Evolutionary conservation across 2,329 filamentous ascomycete genomes (phyloP).

Genomic region (Ceratocystis ficicola): DNA sequence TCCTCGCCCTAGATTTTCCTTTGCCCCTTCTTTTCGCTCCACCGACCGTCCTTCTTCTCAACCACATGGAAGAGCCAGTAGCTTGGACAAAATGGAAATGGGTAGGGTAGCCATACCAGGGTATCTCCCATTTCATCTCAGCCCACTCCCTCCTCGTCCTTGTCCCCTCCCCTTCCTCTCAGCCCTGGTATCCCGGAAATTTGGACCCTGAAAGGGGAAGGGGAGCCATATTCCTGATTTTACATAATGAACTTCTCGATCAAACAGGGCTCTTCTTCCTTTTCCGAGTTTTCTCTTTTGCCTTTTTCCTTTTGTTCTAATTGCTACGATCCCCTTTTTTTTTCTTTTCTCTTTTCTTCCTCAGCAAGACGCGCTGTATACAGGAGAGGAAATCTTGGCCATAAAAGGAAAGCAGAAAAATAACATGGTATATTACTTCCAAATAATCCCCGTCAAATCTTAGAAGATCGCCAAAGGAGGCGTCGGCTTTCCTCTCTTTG

Average conservation of each 20-base stretch:
- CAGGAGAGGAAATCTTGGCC: neutral
- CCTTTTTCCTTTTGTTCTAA: neutral
- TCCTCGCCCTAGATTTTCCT: neutral
- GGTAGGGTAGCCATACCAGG: neutral
- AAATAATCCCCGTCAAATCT: slow-evolving; percentile 4
- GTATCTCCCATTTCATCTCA: neutral
- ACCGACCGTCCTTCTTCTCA: neutral
- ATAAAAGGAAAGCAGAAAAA: neutral
- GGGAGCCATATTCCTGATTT: slow-evolving; percentile 4
- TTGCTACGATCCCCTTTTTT: neutral
- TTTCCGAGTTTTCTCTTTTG: slow-evolving; percentile 2
- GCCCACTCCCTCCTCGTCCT: neutral
- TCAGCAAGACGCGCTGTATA: neutral
- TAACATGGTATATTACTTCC: neutral
- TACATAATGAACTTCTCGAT: slow-evolving; percentile 3
- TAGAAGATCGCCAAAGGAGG: slow-evolving; percentile 1
- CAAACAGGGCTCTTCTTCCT: neutral
- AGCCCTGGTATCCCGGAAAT: slow-evolving; percentile 9
- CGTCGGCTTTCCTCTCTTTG: slow-evolving; percentile 1
- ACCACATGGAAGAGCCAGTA: neutral
- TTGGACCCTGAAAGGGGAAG: slow-evolving; percentile 7
- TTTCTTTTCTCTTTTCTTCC: neutral
- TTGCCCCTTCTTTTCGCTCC: neutral
- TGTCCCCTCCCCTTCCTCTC: neutral
- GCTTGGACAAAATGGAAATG: slow-evolving; percentile 1